Evolutionary conservation across 495 filamentous ascomycete species (phyloP).

Genomic region (Elasticomyces elasticus): DNA sequence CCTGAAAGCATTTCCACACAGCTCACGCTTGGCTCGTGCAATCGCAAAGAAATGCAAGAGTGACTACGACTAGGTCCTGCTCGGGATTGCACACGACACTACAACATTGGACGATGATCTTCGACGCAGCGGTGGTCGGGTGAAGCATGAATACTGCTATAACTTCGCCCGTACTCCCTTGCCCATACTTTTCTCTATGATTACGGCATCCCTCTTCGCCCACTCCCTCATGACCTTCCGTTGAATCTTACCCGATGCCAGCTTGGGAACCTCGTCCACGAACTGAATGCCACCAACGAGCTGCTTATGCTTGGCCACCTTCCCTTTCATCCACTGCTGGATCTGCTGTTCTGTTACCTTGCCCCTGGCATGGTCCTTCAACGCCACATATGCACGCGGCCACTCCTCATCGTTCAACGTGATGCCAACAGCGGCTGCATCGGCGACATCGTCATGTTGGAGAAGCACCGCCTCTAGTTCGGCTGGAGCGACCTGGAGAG

Average conservation of each 20-base stretch:
- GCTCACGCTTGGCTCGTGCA: too few species aligned
- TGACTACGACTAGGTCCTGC: too few species aligned
- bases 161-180: conserved; percentile 9
- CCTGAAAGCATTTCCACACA: too few species aligned
- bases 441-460: conserved; percentile 31
- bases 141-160: background rate
- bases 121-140: too few species aligned
- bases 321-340: conserved; percentile 26
- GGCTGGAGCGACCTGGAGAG: conserved; percentile 37
- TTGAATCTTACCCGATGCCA: conserved; percentile 31
- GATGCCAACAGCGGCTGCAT: conserved; percentile 34
- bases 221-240: conserved; percentile 29
- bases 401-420: conserved; percentile 27
- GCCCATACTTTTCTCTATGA: conserved; percentile 15
- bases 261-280: conserved; percentile 31
- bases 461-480: conserved; percentile 38
- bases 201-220: conserved; percentile 29
- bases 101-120: too few species aligned
- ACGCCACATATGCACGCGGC: conserved; percentile 28
- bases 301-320: conserved; percentile 31
- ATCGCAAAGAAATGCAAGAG: too few species aligned
- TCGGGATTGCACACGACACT: too few species aligned
- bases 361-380: conserved; percentile 28
- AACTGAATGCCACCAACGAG: conserved; percentile 30
- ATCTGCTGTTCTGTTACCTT: conserved; percentile 25